A percentile compares a stretch with the other conserved stretches of the same genome.
phyloP scores from a whole-genome alignment of 768 basidiomycete species.

The Sporobolomyces phaffii region DNA sequence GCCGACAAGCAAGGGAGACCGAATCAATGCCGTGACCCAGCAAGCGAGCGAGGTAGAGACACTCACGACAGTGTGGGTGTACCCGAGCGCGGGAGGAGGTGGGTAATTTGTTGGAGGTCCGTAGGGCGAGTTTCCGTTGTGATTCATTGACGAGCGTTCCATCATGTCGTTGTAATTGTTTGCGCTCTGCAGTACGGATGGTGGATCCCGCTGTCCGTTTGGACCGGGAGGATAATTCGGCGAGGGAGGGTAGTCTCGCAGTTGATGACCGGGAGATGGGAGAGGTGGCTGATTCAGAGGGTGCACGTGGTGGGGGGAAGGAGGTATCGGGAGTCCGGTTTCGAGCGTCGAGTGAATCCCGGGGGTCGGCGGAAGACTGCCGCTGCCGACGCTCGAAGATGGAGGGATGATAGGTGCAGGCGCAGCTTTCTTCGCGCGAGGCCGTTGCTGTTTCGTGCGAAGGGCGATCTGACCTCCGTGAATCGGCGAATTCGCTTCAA shows the following conservation, averaged over 20 bases:
- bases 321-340: conserved; percentile 12
- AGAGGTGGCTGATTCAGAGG: conserved; percentile 11
- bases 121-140: neutral
- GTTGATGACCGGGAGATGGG: conserved; percentile 4
- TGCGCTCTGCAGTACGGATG: conserved; percentile 14
- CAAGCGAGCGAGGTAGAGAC: neutral
- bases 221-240: neutral
- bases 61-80: conserved; percentile 16
- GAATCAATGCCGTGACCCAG: neutral
- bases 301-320: conserved; percentile 5
- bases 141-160: conserved; percentile 12
- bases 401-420: conserved; percentile 27
- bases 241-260: conserved; percentile 14
- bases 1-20: neutral
- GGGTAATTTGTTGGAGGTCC: conserved; percentile 12
- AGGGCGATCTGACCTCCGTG: conserved; percentile 39
- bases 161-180: conserved; percentile 29
- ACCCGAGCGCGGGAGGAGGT: conserved; percentile 25
- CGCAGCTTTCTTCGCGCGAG: conserved; percentile 18
- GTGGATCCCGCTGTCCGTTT: neutral
- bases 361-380: conserved; percentile 19
- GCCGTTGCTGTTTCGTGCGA: conserved; percentile 31
- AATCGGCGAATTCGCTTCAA: conserved; percentile 34
- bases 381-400: neutral
- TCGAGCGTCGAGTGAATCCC: conserved; percentile 28